Percentiles rank a stretch among this genome's conserved stretches.
Conservation (phyloP, 1,284 basidiomycete species). For the Vanrija sp. region DNA sequence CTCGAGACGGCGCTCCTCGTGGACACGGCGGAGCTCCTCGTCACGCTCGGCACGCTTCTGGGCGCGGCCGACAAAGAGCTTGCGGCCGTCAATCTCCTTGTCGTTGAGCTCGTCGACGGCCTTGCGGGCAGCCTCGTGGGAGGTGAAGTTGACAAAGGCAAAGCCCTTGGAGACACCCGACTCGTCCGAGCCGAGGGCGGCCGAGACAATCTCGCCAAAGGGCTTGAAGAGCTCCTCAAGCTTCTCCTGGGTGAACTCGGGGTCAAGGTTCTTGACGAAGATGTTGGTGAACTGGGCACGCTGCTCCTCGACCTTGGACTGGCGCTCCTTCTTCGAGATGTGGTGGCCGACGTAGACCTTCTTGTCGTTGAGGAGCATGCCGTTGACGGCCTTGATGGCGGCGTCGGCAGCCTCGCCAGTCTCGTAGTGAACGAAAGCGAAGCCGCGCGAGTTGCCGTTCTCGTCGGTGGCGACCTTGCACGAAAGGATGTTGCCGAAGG, state of each 20-base stretch:
- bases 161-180: constrained; percentile 88
- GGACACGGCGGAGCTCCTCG: constrained; percentile 89
- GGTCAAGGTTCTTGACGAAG: constrained; percentile 95
- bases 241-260: constrained; percentile 76
- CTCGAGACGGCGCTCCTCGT: constrained; percentile 96
- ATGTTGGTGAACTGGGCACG: constrained; percentile 96
- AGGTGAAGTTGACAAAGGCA: constrained; percentile 95
- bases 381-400: constrained; percentile 98
- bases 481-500: constrained; percentile 97
- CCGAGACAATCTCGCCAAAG: constrained; percentile 86
- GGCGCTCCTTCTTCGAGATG: constrained; percentile 96
- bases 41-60: constrained; percentile 99
- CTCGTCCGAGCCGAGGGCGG: constrained; percentile 74
- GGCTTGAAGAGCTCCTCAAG: constrained; percentile 77
- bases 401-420: constrained; percentile 93
- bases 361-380: constrained; percentile 99
- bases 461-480: constrained; percentile 99
- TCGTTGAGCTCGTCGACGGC: constrained; percentile 93
- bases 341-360: constrained; percentile 98
- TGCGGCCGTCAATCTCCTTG: constrained; percentile 77
- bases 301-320: constrained; percentile 97
- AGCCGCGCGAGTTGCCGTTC: constrained; percentile 87
- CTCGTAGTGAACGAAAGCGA: constrained; percentile 82
- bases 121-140: constrained; percentile 84
- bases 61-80: constrained; percentile 92